Conservation (phyloP, 768 basidiomycete species). For the Antrodiella citrinella region DNA sequence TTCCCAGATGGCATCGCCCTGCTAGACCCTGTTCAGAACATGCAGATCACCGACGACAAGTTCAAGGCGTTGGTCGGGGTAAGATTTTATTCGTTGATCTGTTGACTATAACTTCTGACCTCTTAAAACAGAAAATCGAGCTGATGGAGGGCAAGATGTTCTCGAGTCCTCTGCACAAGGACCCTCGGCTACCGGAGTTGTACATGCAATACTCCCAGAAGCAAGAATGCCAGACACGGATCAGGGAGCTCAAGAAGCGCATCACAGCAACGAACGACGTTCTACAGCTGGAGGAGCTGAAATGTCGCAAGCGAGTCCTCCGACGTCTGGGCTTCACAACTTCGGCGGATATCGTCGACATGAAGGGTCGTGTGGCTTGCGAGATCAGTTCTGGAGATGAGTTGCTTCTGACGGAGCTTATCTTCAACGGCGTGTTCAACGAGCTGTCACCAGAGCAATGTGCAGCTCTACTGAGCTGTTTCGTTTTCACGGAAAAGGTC, state of each 20-base stretch:
- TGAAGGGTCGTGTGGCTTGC: slow-evolving; percentile 97
- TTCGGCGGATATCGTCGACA: slow-evolving; percentile 86
- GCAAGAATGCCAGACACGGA: slow-evolving; percentile 56
- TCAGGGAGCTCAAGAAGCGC: slow-evolving; percentile 74
- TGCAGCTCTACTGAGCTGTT: slow-evolving; percentile 91
- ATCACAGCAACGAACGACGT: slow-evolving; percentile 90
- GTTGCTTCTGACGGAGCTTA: slow-evolving; percentile 88
- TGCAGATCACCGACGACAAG: slow-evolving; percentile 93
- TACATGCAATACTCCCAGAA: slow-evolving; percentile 79
- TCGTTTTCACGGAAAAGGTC: slow-evolving; percentile 97
- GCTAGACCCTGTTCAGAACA: slow-evolving; percentile 88
- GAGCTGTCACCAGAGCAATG: slow-evolving; percentile 83
- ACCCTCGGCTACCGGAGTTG: slow-evolving; percentile 68
- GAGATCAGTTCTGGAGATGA: slow-evolving; percentile 98
- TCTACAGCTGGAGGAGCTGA: slow-evolving; percentile 93
- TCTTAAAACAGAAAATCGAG: slow-evolving; percentile 74
- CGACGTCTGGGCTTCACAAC: slow-evolving; percentile 88
- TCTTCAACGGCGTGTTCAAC: slow-evolving; percentile 97
- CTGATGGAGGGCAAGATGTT: slow-evolving; percentile 83
- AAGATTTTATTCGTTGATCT: slow-evolving; percentile 6
- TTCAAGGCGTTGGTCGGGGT: slow-evolving; percentile 85
- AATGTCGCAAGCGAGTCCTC: slow-evolving; percentile 88
- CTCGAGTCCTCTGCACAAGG: slow-evolving; percentile 69
- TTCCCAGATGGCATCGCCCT: slow-evolving; percentile 83
- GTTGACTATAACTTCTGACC: neutral